Conservation (phyloP, 75 land plant genomes). For the Pseudotsuga menziesii region DNA sequence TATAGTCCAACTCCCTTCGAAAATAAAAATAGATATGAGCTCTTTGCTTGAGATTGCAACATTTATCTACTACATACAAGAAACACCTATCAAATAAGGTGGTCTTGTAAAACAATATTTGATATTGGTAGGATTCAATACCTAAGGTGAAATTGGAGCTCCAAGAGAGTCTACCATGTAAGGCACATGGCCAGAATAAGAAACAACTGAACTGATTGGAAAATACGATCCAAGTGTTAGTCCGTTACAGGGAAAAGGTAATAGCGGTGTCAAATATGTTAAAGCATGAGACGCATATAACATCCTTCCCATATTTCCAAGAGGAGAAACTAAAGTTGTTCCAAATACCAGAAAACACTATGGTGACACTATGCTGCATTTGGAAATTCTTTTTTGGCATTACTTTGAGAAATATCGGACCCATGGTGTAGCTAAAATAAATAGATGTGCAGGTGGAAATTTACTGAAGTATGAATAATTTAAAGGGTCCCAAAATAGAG, state of each 20-base stretch:
- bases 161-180: constrained; percentile 30
- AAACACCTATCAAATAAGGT: constrained; percentile 40
- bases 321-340: background rate
- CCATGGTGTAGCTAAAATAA: constrained; percentile 2
- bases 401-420: constrained; percentile 5
- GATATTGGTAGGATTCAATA: constrained; percentile 20
- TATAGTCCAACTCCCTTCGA: too few species aligned
- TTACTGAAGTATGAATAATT: constrained; percentile 17
- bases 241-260: constrained; percentile 20
- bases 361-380: constrained; percentile 13
- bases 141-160: constrained; percentile 34
- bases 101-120: constrained; percentile 26
- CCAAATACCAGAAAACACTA: constrained; percentile 4
- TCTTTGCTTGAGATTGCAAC: too few species aligned
- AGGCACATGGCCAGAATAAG: constrained; percentile 12
- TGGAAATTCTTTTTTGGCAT: background rate
- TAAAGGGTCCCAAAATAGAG: constrained; percentile 47
- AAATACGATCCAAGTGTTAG: constrained; percentile 12
- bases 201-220: constrained; percentile 8
- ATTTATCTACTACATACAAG: background rate
- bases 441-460: background rate
- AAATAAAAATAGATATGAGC: too few species aligned
- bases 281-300: background rate
- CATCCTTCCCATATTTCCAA: constrained; percentile 14
- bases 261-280: constrained; percentile 14